Evolutionary conservation across 495 filamentous ascomycete genomes (phyloP), one percentile per base, ranked within the genome.

Genomic region (Bryoglossum gracile): DNA sequence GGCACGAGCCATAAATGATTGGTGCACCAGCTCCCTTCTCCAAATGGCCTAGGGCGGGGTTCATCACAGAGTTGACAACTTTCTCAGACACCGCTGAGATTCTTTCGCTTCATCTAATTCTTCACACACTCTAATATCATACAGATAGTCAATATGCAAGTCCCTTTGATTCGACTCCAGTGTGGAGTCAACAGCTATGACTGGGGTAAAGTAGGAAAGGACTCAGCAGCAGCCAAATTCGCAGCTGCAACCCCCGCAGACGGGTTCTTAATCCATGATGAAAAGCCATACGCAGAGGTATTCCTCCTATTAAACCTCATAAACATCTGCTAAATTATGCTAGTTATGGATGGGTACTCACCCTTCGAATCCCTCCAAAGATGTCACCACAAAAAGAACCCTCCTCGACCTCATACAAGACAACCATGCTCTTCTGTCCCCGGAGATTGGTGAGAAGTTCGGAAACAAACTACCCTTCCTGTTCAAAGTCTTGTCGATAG

Each of bases 331-430:
- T 24, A 13, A 40, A 21, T 14, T 21, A n/a, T 19, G 18, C 16
- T 63, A 95, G 88, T 70, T 98, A 59, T 98, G 92, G 92, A 97
- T 98, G 92, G 92, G 92, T 57, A 97, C 92, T 2, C 92, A 98
- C 60, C 92, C 91, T 19, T 94, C 88, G 33, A 84, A 94, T 50
- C 92, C 92, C 1, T 97, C 92, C 19, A 90, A 84, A 64, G 92
- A 96, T 60, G 59, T 94, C 41, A 68, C 76, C 49, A 92, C 92
- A 2, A 80, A 89, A 65, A 83, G 91, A 3, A 86, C 86, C 4
- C 76, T 98, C 13, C 84, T 95, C 51, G 90, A 95, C 48, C 73
- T 97, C 25, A 85, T 96, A 21, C 78, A 89, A 62, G 84, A 88
- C 57, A 98, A 98, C 68, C 75, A 86, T 55, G 78, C 83, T 26